Evolutionary conservation across 768 basidiomycete genomes (phyloP), one percentile per base, ranked within the genome.

Genomic region (Termitomyces heimii): DNA sequence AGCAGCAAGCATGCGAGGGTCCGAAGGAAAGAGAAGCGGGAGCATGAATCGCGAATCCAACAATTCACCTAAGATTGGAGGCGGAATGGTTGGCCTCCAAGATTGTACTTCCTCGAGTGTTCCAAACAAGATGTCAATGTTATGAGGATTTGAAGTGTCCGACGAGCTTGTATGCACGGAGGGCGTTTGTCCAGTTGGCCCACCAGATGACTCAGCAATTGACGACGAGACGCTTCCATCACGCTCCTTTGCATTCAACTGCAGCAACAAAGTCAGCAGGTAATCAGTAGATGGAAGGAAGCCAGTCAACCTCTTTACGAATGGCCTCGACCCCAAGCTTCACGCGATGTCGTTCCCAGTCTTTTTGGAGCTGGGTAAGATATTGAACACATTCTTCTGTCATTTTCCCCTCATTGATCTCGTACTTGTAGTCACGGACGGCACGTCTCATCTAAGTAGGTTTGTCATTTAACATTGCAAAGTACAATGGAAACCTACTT

Each of bases 381-480:
- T 98, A 98, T 73, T 97, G 92, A 39, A 83, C 78, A 67, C 96
- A 98, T 69, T 99, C 97, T 24, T 98, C 94, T 3, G 86, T 89
- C 92, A 99, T 97, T 59, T 80, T 81, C 1, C 85, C 80, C 70
- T 99, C 97, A 67, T 87, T 89, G 49, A 98, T 89, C 73, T 99
- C 96, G 67, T 91, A 97, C 68, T 84, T 90, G 72, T 93, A 93
- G 67, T 98, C 96, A 46, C 88, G 84, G 29, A 96, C 89, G 39
- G 95, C 95, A 20, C 93, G 83, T 51, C 94, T 86, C 88, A 99
- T 95, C 89, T 62, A 24, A 22, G 54, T 9, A 48, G n/a, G 26
- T 7, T 26, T 14, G 47, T 53, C 50, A 56, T 24, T 55, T 68
- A 22, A 28, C n/a, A 10, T 14, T 12, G 6, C 13, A 29, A 48